Conservation (phyloP, 768 basidiomycete species). For the Xanthoconium purpureum region DNA sequence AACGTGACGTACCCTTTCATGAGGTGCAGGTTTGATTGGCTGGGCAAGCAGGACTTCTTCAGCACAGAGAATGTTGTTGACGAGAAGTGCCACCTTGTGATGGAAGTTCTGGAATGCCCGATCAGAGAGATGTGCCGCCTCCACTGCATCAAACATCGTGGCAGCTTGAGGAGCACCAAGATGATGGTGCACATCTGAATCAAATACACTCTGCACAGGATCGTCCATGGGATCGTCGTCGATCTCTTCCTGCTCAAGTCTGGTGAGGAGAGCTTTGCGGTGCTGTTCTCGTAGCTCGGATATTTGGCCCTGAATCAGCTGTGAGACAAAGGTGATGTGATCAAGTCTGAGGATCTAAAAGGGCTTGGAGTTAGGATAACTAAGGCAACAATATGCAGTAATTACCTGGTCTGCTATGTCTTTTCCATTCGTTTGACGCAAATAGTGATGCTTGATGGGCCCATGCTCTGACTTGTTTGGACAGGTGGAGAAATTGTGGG, state of each 20-base stretch:
- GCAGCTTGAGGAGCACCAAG: not conserved
- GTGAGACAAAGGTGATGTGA: not conserved
- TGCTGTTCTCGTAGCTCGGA: not conserved
- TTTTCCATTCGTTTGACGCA: not conserved
- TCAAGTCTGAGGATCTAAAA: not conserved
- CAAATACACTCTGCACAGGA: not conserved
- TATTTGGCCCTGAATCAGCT: not conserved
- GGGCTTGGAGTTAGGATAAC: not conserved
- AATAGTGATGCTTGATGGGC: not conserved
- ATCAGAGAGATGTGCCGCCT: not conserved
- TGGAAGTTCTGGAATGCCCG: not conserved
- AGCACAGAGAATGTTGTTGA: not conserved
- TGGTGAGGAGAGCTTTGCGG: not conserved
- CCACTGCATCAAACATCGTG: not conserved
- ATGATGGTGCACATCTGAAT: not conserved
- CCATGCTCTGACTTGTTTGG: not conserved
- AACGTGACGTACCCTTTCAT: not conserved
- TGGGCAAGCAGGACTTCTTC: not conserved
- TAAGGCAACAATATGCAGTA: not conserved
- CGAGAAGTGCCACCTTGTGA: not conserved
- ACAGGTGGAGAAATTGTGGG: not conserved
- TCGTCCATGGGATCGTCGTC: not conserved
- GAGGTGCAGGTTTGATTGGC: not conserved
- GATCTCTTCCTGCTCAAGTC: not conserved
- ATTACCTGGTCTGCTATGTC: not conserved